Evolutionary conservation across 208 protist species (phyloP).

Genomic region (Porcisia hertigi): DNA sequence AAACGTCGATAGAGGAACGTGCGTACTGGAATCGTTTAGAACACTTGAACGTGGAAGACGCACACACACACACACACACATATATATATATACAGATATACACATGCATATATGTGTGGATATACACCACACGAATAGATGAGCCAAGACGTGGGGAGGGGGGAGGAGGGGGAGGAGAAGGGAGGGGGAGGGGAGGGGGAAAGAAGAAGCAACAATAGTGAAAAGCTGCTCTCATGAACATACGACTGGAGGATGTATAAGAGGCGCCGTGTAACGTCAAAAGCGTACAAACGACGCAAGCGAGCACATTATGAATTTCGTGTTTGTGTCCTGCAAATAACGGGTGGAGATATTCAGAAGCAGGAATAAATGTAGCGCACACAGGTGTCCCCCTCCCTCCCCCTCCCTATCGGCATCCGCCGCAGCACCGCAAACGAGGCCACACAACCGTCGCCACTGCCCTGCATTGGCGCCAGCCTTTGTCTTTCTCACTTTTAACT

Average conservation of each 20-base stretch:
- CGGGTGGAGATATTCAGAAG: not conserved
- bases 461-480: not conserved
- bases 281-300: not conserved
- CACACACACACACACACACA: too few species aligned
- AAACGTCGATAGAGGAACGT: not conserved
- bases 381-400: not conserved
- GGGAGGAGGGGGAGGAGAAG: not conserved
- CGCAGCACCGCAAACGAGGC: not conserved
- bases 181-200: not conserved
- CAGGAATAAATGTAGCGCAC: not conserved
- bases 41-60: too few species aligned
- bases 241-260: not conserved
- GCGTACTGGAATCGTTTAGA: too few species aligned
- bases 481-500: not conserved
- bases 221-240: not conserved
- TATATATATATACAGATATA: too few species aligned
- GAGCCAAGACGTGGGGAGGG: too few species aligned
- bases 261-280: not conserved
- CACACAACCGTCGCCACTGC: not conserved
- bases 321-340: not conserved
- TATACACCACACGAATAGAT: too few species aligned
- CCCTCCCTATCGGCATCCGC: not conserved
- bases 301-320: not conserved
- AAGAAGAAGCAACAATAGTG: not conserved
- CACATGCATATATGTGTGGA: too few species aligned